phyloP scores from a whole-genome alignment of 352 stramenopile genomes.

The Phytophthora sp. region DNA sequence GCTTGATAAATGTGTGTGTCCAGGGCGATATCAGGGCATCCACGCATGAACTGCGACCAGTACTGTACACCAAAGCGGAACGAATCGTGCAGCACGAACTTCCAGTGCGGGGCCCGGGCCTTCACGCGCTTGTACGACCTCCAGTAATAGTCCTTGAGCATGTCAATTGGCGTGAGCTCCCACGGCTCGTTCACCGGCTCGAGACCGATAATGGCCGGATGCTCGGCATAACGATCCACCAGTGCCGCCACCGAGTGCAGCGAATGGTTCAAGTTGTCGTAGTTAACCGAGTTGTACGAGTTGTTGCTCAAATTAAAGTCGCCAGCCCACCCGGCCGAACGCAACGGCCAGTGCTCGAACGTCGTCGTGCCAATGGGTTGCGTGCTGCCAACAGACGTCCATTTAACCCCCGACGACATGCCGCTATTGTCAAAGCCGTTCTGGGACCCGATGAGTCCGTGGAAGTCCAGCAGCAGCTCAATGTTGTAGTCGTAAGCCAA shows the following conservation, averaged over 20 bases:
- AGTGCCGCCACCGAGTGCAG: conserved; percentile 86
- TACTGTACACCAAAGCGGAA: conserved; percentile 38
- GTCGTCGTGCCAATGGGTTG: conserved; percentile 32
- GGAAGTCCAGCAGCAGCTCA: conserved; percentile 93
- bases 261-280: conserved; percentile 92
- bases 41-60: conserved; percentile 58
- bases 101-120: conserved; percentile 92
- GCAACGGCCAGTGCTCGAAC: conserved; percentile 88
- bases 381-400: conserved; percentile 37
- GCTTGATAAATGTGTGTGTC: conserved; percentile 97
- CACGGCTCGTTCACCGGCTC: conserved; percentile 96
- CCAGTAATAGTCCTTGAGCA: conserved; percentile 96
- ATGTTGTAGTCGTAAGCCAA: conserved; percentile 88
- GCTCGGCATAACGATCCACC: conserved; percentile 85
- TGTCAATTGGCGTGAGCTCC: conserved; percentile 92
- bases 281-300: conserved; percentile 91
- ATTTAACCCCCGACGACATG: conserved; percentile 34
- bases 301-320: conserved; percentile 84
- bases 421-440: conserved; percentile 97
- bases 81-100: conserved; percentile 55
- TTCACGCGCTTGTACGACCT: conserved; percentile 95
- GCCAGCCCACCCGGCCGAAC: conserved; percentile 91
- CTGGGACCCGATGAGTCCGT: conserved; percentile 91
- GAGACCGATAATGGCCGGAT: conserved; percentile 91
- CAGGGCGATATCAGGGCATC: conserved; percentile 92